Conservation (phyloP, 2,329 filamentous ascomycete genomes). For the Venturia pyrina region DNA sequence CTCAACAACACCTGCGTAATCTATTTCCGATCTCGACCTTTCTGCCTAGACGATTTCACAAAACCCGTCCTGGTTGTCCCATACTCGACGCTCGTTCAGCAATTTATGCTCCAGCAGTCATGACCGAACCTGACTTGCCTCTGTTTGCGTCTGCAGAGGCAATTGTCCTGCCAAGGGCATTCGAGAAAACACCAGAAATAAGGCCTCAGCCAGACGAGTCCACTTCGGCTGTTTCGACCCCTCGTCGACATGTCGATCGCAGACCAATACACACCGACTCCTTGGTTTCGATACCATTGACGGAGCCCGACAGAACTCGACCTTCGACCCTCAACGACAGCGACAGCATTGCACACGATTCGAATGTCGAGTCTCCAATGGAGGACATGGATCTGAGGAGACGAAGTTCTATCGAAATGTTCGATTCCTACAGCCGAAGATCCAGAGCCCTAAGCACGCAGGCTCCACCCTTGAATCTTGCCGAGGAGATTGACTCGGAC, state of each 20-base stretch:
- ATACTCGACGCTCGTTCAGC: not conserved
- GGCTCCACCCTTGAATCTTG: conserved; percentile 12
- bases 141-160: conserved; percentile 10
- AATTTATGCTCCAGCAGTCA: conserved; percentile 2
- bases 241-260: conserved; percentile 15
- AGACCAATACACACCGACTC: conserved; percentile 47
- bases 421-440: conserved; percentile 16
- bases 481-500: conserved; percentile 8
- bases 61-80: not conserved
- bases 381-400: conserved; percentile 17
- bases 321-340: conserved; percentile 17
- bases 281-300: conserved; percentile 68
- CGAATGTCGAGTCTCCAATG: conserved; percentile 16
- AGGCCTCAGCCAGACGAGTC: conserved; percentile 8
- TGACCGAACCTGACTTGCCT: conserved; percentile 1
- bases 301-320: conserved; percentile 47
- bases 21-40: not conserved
- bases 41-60: not conserved
- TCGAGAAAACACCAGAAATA: conserved; percentile 6
- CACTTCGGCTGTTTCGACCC: conserved; percentile 5
- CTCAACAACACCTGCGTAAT: not conserved
- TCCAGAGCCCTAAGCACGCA: conserved; percentile 13
- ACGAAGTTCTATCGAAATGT: conserved; percentile 16
- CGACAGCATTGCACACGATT: conserved; percentile 16
- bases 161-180: not conserved